Conservation (phyloP, 2,329 filamentous ascomycete genomes). For the Ophiocordyceps robertsii region DNA sequence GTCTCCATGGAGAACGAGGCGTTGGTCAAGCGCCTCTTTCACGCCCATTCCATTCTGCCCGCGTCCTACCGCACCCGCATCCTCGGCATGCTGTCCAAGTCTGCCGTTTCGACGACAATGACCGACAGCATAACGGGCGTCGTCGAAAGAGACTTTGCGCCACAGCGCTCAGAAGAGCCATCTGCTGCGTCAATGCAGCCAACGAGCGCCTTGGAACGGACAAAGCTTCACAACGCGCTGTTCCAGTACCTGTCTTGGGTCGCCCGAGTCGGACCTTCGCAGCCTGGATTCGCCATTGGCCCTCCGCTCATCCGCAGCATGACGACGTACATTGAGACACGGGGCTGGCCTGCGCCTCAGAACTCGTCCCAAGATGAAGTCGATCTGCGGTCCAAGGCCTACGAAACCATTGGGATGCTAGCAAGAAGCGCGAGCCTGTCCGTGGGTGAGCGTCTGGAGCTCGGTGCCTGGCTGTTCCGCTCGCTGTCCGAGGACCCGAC, state of each 20-base stretch:
- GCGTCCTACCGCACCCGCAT: constrained; percentile 66
- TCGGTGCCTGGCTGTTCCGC: constrained; percentile 64
- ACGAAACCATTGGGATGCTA: constrained; percentile 80
- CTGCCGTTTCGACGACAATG: constrained; percentile 57
- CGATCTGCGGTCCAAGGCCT: constrained; percentile 63
- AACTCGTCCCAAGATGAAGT: constrained; percentile 46
- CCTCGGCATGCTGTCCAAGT: constrained; percentile 63
- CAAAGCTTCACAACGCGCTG: constrained; percentile 68
- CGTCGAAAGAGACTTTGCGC: constrained; percentile 25
- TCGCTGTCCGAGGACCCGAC: constrained; percentile 71
- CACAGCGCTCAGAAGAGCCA: constrained; percentile 1
- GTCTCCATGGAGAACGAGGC: constrained; percentile 57
- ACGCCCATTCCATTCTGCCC: constrained; percentile 60
- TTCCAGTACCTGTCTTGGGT: constrained; percentile 84
- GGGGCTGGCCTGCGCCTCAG: constrained; percentile 67
- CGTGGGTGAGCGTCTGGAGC: constrained; percentile 36
- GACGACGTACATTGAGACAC: constrained; percentile 58
- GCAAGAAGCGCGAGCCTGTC: constrained; percentile 50
- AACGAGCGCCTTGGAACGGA: constrained; percentile 54
- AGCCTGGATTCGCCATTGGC: constrained; percentile 51
- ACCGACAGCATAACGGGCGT: constrained; percentile 53
- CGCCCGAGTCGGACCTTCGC: constrained; percentile 53
- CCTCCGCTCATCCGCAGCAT: constrained; percentile 55
- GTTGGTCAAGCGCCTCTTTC: constrained; percentile 54
- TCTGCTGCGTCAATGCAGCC: constrained; percentile 9